phyloP scores from a whole-genome alignment of 257 asterid genomes.

The Solanum tacnaense region DNA sequence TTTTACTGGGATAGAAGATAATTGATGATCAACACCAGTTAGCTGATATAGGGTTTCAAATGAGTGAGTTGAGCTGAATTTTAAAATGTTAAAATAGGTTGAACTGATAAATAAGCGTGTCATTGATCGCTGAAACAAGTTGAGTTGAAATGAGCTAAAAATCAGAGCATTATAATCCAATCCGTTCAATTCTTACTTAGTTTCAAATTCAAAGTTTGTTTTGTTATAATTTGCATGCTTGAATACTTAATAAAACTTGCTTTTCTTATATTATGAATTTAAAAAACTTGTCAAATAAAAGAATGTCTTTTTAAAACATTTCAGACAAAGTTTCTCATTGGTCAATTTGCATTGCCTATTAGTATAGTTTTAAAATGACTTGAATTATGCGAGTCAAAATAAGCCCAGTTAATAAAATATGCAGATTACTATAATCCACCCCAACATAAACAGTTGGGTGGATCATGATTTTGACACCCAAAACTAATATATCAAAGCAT shows the following conservation, averaged over 20 bases:
- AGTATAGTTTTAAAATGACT: neutral
- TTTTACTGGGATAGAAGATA: neutral
- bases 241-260: neutral
- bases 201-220: neutral
- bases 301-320: no score
- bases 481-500: neutral
- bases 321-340: neutral
- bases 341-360: neutral
- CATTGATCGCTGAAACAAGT: no score
- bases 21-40: neutral
- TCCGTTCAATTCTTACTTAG: neutral
- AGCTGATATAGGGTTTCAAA: neutral
- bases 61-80: neutral
- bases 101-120: neutral
- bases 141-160: neutral
- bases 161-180: rapidly evolving
- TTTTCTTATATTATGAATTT: neutral
- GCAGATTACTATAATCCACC: neutral
- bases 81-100: no score
- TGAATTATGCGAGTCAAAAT: neutral
- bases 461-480: no score
- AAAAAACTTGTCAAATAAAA: neutral
- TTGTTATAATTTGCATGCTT: no score
- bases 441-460: neutral
- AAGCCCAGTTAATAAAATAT: neutral